These are phyloP conservation scores for Fremontodendron californicum DNA, from an alignment of 345 rosid species.

Conservation along the genomic window DNA sequence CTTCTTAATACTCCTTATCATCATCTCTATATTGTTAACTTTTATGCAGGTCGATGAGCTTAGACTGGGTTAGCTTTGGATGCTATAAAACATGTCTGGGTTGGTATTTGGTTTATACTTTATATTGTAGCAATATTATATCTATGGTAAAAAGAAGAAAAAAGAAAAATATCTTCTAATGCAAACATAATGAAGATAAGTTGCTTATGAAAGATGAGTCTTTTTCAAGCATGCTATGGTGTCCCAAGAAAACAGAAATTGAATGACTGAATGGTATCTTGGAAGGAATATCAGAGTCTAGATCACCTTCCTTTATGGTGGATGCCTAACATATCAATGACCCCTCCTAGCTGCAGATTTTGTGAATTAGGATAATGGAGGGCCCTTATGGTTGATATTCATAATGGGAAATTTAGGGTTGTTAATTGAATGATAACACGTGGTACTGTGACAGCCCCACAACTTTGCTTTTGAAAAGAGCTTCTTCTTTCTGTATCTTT, in stretches of 20 bases:
- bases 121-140: neutral
- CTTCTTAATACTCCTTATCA: slow-evolving; percentile 1
- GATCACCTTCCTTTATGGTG: neutral
- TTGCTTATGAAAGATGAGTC: neutral
- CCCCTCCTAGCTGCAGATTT: neutral
- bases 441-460: slow-evolving; percentile 16
- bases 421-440: neutral
- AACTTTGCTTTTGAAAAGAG: slow-evolving; percentile 3
- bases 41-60: neutral
- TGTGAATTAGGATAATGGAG: slow-evolving; percentile 5
- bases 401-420: slow-evolving; percentile 5
- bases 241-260: neutral
- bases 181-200: neutral
- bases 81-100: neutral
- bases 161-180: neutral
- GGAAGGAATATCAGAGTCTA: neutral
- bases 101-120: neutral
- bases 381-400: slow-evolving; percentile 5
- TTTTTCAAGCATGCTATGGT: neutral
- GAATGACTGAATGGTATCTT: neutral
- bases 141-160: neutral
- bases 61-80: neutral
- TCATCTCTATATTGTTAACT: neutral
- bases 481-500: neutral
- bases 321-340: neutral